Evolutionary conservation across 306 rosid genomes (phyloP), one percentile per base, ranked within the genome.

Genomic region (Vicia faba): DNA sequence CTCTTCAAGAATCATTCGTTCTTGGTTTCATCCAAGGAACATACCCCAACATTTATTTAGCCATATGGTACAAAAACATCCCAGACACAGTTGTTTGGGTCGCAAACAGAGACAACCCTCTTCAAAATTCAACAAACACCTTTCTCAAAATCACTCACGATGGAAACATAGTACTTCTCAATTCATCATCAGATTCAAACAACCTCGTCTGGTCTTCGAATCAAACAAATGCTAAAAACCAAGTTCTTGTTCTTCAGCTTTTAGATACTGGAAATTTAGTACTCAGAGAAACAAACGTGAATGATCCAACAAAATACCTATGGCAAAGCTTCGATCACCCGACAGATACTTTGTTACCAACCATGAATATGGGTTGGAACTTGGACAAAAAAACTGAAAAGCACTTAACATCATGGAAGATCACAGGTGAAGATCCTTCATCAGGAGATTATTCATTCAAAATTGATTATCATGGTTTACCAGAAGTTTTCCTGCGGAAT

Each of bases 281-380:
- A 41, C 11, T 91, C 25, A 54, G 46, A 71, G 87, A 82, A 45
- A 45, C 18, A 63, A 72, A 62, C 51, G 38, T 35, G 11, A 60
- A 10, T 4, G 59, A 76, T 39, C 77, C 82, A 8, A 57, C 49
- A 2, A 68, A 59, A 0, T 78, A 39, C 64, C 69, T 84, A 0
- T 91, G 95, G 95, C 90, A 91, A 57, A 86, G 97, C 82, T 91
- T 91, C 26, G 95, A 87, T 72, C 68, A 61, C 28, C 97, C 97
- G 0, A 79, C 90, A 0, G 79, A 91, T 50, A 91, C 88, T 39
- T 39, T 88, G 61, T 69, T 91, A 31, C 92, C 90, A 1, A 87
- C 72, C 18, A 91, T 91, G 97, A 85, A 70, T 46, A 75, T 91
- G 5, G 97, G 95, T 0, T 91, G 88, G 90, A 65, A 91, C 54